Evolutionary conservation across 2,329 filamentous ascomycete genomes (phyloP).

Genomic region (Alternaria incomplexa): DNA sequence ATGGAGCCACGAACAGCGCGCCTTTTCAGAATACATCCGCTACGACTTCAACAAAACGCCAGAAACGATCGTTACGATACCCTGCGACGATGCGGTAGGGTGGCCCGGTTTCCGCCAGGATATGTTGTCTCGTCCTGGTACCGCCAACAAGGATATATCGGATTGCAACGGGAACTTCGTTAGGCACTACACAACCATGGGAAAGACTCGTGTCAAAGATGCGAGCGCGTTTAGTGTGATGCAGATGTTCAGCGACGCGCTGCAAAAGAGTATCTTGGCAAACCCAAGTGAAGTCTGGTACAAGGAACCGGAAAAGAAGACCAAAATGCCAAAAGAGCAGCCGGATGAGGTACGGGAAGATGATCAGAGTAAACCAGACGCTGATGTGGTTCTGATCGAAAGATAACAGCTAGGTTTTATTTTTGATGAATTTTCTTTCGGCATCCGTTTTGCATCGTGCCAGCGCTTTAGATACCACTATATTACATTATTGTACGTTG

Average conservation of each 20-base stretch:
- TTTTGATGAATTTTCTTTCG: neutral
- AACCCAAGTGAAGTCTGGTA: conserved; percentile 14
- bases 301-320: conserved; percentile 13
- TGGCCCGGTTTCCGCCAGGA: conserved; percentile 34
- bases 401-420: neutral
- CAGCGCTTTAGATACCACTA: neutral
- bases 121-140: conserved; percentile 12
- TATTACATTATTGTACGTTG: neutral
- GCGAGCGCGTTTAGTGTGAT: conserved; percentile 14
- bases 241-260: conserved; percentile 16
- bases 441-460: neutral
- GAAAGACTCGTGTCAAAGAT: conserved; percentile 19
- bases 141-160: neutral
- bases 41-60: conserved; percentile 37
- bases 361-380: neutral
- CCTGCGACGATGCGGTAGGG: conserved; percentile 46
- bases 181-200: conserved; percentile 33
- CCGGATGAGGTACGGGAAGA: neutral
- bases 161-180: conserved; percentile 40
- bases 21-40: conserved; percentile 42
- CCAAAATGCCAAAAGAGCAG: neutral
- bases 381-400: neutral
- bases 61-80: conserved; percentile 36
- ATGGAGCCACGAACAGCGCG: conserved; percentile 43
- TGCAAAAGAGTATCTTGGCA: conserved; percentile 15